Percentiles rank a stretch among this genome's conserved stretches.
phyloP scores from a whole-genome alignment of 2,329 filamentous ascomycete genomes.

The Colletotrichum scovillei region DNA sequence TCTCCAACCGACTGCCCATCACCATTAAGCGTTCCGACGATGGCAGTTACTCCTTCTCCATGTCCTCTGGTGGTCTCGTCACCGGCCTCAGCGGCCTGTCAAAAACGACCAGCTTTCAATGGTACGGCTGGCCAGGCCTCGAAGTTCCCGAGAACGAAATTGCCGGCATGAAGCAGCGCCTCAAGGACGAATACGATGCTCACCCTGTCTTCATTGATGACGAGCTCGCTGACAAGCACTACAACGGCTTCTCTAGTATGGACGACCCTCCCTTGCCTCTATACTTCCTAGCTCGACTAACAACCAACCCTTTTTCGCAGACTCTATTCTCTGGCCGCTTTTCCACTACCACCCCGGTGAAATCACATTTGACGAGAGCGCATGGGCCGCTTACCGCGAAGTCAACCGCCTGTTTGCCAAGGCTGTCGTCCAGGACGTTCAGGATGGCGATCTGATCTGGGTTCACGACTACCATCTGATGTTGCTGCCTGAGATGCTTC shows the following conservation, averaged over 20 bases:
- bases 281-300: slow-evolving; percentile 26
- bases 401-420: slow-evolving; percentile 94
- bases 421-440: slow-evolving; percentile 85
- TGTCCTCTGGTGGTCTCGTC: slow-evolving; percentile 96
- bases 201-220: slow-evolving; percentile 94
- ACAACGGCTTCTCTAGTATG: slow-evolving; percentile 97
- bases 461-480: slow-evolving; percentile 99
- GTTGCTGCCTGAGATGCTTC: slow-evolving; percentile 94
- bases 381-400: slow-evolving; percentile 92
- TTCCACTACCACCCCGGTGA: slow-evolving; percentile 99
- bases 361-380: slow-evolving; percentile 96
- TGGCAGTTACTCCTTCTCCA: slow-evolving; percentile 91
- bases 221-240: slow-evolving; percentile 92
- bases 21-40: slow-evolving; percentile 95
- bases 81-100: slow-evolving; percentile 91
- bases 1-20: slow-evolving; percentile 95
- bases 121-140: slow-evolving; percentile 98
- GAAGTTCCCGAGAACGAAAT: slow-evolving; percentile 90
- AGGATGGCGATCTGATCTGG: slow-evolving; percentile 96
- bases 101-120: slow-evolving; percentile 94
- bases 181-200: slow-evolving; percentile 89
- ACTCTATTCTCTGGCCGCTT: slow-evolving; percentile 97
- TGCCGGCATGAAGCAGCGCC: slow-evolving; percentile 76
- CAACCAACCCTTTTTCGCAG: slow-evolving; percentile 54
- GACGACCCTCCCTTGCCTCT: slow-evolving; percentile 10